phyloP scores from a whole-genome alignment of 108 stramenopile species.

The Nitzschia sp. region DNA sequence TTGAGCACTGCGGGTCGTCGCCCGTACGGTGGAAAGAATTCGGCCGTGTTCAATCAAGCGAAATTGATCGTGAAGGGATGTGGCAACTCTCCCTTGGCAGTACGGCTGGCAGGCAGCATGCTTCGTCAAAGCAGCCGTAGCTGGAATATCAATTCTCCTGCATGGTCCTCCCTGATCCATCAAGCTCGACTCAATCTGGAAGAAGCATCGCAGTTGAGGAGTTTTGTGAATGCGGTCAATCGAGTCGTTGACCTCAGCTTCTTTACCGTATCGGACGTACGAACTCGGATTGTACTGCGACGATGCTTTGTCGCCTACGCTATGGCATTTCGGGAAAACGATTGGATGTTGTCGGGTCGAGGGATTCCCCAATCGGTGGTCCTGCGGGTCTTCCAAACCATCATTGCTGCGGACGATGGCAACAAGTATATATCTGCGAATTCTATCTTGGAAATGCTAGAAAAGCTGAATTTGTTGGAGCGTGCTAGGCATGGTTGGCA shows the following conservation, averaged over 20 bases:
- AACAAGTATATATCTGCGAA: constrained; percentile 30
- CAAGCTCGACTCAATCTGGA: constrained; percentile 80
- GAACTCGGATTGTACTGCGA: constrained; percentile 56
- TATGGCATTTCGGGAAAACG: constrained; percentile 81
- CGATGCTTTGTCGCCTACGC: constrained; percentile 85
- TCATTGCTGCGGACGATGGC: constrained; percentile 51
- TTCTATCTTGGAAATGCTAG: constrained; percentile 55
- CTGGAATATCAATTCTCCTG: constrained; percentile 81
- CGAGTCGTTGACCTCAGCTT: constrained; percentile 80
- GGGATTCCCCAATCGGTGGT: constrained; percentile 83
- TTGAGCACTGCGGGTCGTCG: constrained; percentile 81
- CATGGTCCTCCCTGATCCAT: constrained; percentile 72
- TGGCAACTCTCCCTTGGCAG: constrained; percentile 83
- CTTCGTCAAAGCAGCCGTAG: constrained; percentile 77
- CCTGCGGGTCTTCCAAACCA: constrained; percentile 65
- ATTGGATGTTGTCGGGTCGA: constrained; percentile 73
- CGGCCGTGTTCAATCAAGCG: constrained; percentile 82
- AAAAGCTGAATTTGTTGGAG: constrained; percentile 81
- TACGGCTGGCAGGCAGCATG: constrained; percentile 84
- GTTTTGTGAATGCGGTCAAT: constrained; percentile 81
- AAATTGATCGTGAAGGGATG: constrained; percentile 86
- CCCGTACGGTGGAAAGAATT: constrained; percentile 80
- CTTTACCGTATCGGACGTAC: constrained; percentile 62
- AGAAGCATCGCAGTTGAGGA: constrained; percentile 81
- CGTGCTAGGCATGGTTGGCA: constrained; percentile 68